A percentile compares a stretch with the other conserved stretches of the same genome.
These are phyloP conservation scores for Astrothelium subdiscretum DNA, from an alignment of 495 filamentous ascomycete species.

Conservation along the genomic window DNA sequence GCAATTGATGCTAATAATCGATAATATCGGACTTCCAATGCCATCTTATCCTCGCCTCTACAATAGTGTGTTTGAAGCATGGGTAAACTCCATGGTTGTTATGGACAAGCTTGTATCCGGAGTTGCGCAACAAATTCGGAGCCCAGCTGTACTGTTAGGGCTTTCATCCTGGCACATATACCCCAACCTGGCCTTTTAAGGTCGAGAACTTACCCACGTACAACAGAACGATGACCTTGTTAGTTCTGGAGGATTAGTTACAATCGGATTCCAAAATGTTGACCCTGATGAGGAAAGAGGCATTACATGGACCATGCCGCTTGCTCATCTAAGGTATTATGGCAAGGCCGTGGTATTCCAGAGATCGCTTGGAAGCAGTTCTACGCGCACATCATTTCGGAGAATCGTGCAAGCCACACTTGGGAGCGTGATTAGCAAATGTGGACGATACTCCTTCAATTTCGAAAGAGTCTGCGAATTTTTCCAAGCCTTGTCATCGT, in stretches of 20 bases:
- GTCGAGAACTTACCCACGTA: not conserved
- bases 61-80: not conserved
- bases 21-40: not conserved
- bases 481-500: too few species aligned
- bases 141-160: not conserved
- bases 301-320: not conserved
- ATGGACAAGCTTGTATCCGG: not conserved
- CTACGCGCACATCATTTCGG: not conserved
- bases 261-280: not conserved
- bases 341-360: not conserved
- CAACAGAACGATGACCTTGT: not conserved
- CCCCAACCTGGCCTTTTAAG: not conserved
- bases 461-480: too few species aligned
- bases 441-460: too few species aligned
- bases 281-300: not conserved
- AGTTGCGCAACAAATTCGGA: not conserved
- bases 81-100: not conserved
- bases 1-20: not conserved
- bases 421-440: not conserved
- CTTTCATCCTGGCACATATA: not conserved
- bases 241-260: not conserved
- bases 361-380: not conserved
- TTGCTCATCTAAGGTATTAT: not conserved
- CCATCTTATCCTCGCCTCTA: not conserved
- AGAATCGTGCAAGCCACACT: not conserved